Base-by-base conservation (phyloP, 331 rosid genomes). In the Quercus tomentella region DNA sequence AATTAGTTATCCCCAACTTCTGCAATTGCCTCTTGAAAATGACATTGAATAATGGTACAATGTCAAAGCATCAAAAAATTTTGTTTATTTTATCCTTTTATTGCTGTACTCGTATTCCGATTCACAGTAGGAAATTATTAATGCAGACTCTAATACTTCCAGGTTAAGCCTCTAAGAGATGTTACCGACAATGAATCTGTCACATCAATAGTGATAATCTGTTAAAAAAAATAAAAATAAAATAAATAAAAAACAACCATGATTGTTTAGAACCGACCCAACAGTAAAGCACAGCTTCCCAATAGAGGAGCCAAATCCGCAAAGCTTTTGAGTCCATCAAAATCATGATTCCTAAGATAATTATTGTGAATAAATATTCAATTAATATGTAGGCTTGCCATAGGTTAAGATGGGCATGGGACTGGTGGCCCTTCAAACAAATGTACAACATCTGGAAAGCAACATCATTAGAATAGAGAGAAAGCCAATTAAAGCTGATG, bases 401-500 rank as follows among this genome's bases (percentile, higher is more conserved):
- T 28, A 8, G 45, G 62, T 72, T 54, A 55, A 28, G 7, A 57
- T 52, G 76, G 49, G 41, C 76, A 57, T 43, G 37, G 22, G 57
- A 9, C 55, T 52, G 69, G 78, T 3, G 74, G 49, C 69, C 81
- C 26, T 70, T 18, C 51, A 25, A 72, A 9, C 43, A 11, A 73
- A 73, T 73, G 23, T 5, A 30, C 28, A 26, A 31, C 76, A 31
- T 30, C 56, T 72, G 76, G 77, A 77, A 77, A 26, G 8, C 33
- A 5, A 62, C 33, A 69, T 67, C 58, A 76, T 78, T 70, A 17
- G n/a, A 63, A 35, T 35, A 52, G 67, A 56, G 23, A 70, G 74
- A 70, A 56, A 73, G 69, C 85, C 62, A 21, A 26, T 14, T 45
- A 78, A 72, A 56, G 78, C 58, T 23, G 82, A n/a, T 52, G 26